Percentiles rank a stretch among this genome's conserved stretches.
phyloP scores from a whole-genome alignment of 2,329 filamentous ascomycete species.

The Scortechinia acanthostroma region DNA sequence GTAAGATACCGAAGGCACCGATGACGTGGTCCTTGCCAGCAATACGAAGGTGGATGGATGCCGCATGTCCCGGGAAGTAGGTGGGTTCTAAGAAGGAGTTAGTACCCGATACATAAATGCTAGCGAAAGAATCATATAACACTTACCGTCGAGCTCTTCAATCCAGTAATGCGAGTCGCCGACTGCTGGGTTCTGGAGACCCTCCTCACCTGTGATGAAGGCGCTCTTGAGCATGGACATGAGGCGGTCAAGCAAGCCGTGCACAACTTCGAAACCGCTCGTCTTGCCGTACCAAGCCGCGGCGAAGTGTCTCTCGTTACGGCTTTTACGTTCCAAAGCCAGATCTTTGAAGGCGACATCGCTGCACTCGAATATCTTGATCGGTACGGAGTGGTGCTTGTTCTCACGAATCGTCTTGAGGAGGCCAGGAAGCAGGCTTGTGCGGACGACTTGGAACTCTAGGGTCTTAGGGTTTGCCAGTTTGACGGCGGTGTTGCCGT shows the following conservation, averaged over 20 bases:
- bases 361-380: slow-evolving; percentile 86
- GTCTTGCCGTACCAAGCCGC: slow-evolving; percentile 92
- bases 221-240: slow-evolving; percentile 83
- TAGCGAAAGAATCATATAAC: slow-evolving; percentile 25
- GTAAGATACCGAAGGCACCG: slow-evolving; percentile 87
- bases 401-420: slow-evolving; percentile 93
- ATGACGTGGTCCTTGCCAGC: slow-evolving; percentile 70
- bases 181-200: slow-evolving; percentile 38
- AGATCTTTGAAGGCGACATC: slow-evolving; percentile 90
- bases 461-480: slow-evolving; percentile 88
- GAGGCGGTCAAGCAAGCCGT: slow-evolving; percentile 84
- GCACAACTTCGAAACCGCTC: slow-evolving; percentile 89
- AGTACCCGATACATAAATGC: slow-evolving; percentile 3
- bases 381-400: slow-evolving; percentile 78
- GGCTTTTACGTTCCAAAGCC: slow-evolving; percentile 72
- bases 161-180: slow-evolving; percentile 75
- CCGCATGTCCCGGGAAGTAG: slow-evolving; percentile 85
- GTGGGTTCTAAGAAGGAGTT: slow-evolving; percentile 53
- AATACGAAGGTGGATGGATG: slow-evolving; percentile 73
- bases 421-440: slow-evolving; percentile 76
- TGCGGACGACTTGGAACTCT: slow-evolving; percentile 90
- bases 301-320: slow-evolving; percentile 93
- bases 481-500: slow-evolving; percentile 74
- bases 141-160: slow-evolving; percentile 67
- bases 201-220: slow-evolving; percentile 73